Evolutionary conservation across 1,284 basidiomycete genomes (phyloP), one percentile per base, ranked within the genome.

Genomic region (Afroboletus lepidellus): DNA sequence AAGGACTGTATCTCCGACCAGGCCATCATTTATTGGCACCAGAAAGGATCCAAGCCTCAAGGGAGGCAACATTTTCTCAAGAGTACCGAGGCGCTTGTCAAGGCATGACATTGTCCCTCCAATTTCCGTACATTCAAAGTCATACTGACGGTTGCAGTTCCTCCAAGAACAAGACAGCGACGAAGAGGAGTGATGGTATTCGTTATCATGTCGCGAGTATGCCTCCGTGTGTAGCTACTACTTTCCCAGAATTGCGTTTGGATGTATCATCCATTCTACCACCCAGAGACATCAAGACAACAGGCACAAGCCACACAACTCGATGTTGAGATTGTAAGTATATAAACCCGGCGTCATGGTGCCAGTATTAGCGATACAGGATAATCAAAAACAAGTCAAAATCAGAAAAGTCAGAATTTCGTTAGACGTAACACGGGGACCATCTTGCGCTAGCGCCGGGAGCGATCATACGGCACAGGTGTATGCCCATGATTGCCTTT

Each of bases 21-120:
- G 70, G 94, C 95, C 56, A 95, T 98, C 66, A 89, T 98, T 56
- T 98, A 97, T 74, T 98, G 95, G 95, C 81, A 93, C 74, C 86
- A 91, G 74, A 98, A 98, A 74, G 95, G 96, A 52, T 90, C 94
- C 51, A 97, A 94, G 75, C 83, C 92, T 1, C 91, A 97, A 70
- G 95, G 94, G 48, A 87, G 90, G 70, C 92, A 95, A 70, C 90
- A 95, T 70, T 98, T 98, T 80, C 76, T 98, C 61, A 94, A 93
- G 75, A 84, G 80, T 51, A 88, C 92, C 2, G 90, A 92, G 70
- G 69, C 90, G 7, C 80, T 98, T 36, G 94, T 98, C 66, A 94
- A 96, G 80, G 93, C 89, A 66, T 53, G 77, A 63, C 53, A 9
- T 29, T 45, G 51, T 53, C n/a, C 15, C 16, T 1, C 48, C 21